phyloP scores from a whole-genome alignment of 768 basidiomycete species.

The Leccinum rimulosum region DNA sequence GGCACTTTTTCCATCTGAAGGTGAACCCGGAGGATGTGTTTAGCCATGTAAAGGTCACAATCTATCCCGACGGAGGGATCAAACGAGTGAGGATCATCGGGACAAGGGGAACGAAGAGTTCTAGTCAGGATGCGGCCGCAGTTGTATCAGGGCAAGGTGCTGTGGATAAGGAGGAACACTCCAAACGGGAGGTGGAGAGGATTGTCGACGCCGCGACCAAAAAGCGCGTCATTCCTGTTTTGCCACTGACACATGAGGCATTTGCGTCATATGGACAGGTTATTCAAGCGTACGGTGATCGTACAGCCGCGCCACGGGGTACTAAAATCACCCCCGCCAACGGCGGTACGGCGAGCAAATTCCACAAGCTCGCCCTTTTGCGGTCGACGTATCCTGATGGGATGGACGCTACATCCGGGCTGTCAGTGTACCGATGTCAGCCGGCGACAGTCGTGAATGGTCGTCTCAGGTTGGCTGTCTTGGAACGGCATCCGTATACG shows the following conservation, averaged over 20 bases:
- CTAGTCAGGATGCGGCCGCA: slow-evolving; percentile 7
- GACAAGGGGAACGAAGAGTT: slow-evolving; percentile 38
- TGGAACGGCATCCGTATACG: slow-evolving; percentile 88
- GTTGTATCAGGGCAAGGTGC: slow-evolving; percentile 5
- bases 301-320: slow-evolving; percentile 61
- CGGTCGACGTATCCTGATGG: slow-evolving; percentile 61
- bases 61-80: slow-evolving; percentile 93
- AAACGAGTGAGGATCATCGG: slow-evolving; percentile 90
- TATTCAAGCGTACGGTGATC: slow-evolving; percentile 79
- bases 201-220: slow-evolving; percentile 10
- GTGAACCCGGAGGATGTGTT: slow-evolving; percentile 55
- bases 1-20: slow-evolving; percentile 86
- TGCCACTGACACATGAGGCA: slow-evolving; percentile 78
- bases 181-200: neutral
- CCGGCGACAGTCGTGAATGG: slow-evolving; percentile 46
- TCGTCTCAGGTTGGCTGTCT: slow-evolving; percentile 57
- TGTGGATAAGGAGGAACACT: slow-evolving; percentile 3
- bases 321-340: slow-evolving; percentile 81
- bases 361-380: slow-evolving; percentile 83
- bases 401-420: slow-evolving; percentile 55
- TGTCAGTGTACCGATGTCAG: slow-evolving; percentile 85
- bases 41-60: slow-evolving; percentile 85
- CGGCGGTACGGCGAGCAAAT: slow-evolving; percentile 87
- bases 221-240: slow-evolving; percentile 43
- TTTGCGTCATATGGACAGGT: slow-evolving; percentile 91